Evolutionary conservation across 164 flowering plant genomes (phyloP), one percentile per base, ranked within the genome.

Genomic region (Sedum album): DNA sequence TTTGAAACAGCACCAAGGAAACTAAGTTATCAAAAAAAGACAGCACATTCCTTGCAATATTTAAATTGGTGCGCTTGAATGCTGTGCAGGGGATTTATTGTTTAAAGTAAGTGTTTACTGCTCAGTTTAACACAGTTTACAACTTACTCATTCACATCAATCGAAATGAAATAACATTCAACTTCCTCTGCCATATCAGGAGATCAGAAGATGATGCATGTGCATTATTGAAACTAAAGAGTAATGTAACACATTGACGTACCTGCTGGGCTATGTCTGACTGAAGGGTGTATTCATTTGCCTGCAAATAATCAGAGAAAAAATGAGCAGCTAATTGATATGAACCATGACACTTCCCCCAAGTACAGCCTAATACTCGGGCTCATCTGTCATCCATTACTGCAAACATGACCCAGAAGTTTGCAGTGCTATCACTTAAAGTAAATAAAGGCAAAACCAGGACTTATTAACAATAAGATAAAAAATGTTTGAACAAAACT

Each of bases 221-320:
- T 11, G 4, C 41, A 3, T 35, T 35, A 3, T 35, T 9, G 5
- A 35, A 35, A 14, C 2, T 35, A 6, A 60, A 4, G 44, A 41
- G 46, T 35, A 42, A 42, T 14, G 25, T 69, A 60, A 46, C 7
- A 73, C 21, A 69, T 13, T 71, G 5, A 69, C 57, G 14, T 76
- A 93, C 98, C 98, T 93, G 98, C 7, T 74, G 88, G 30, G 97
- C 82, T 74, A 91, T 79, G 75, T 89, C 98, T 51, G 83, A 76
- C 74, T 86, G 91, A 36, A 81, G 80, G 18, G 87, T 76, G 73
- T 89, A 91, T 60, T 77, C 84, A 76, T 88, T 93, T 23, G 30
- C 86, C 98, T 93, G 78, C 67, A n/a, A 65, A 14, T n/a, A 0
- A 38, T 57, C 20, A 57, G 33, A 57, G 6, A 57, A 57, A 57